phyloP scores from a whole-genome alignment of 78 protist species.

The Mastigamoeba balamuthi region DNA sequence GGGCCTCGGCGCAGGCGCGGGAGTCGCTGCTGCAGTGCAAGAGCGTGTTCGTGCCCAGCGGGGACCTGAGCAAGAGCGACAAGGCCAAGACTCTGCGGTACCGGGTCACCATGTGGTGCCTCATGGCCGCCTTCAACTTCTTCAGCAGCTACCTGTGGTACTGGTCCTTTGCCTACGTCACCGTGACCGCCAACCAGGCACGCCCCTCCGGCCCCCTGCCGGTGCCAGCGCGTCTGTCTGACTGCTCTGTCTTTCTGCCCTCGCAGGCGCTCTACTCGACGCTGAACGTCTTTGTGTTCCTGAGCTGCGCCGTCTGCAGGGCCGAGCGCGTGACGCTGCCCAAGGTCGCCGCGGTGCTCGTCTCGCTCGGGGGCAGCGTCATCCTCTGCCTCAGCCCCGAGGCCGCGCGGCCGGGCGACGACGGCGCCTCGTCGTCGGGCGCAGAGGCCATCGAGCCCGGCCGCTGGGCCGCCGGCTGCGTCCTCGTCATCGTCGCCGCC shows the following conservation, averaged over 20 bases:
- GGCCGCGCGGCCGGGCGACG: background rate
- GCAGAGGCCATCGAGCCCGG: too few species aligned
- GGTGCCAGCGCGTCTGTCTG: too few species aligned
- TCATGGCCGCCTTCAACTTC: background rate
- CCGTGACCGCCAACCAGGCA: background rate
- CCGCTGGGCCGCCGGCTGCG: background rate
- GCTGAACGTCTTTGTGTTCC: background rate
- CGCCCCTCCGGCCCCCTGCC: too few species aligned
- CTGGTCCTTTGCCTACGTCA: background rate
- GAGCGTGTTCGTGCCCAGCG: background rate
- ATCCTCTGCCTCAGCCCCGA: background rate
- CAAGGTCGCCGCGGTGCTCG: background rate
- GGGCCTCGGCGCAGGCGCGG: too few species aligned
- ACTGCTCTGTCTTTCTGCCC: too few species aligned
- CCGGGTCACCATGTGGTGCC: too few species aligned
- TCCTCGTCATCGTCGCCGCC: background rate
- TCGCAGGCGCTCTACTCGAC: background rate
- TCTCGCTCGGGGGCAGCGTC: background rate
- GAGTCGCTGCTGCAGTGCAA: background rate
- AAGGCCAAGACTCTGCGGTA: too few species aligned
- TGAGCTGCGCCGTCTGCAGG: background rate
- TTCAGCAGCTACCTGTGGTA: background rate
- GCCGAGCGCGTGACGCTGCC: background rate
- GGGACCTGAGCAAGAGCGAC: background rate
- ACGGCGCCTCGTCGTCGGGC: background rate